Conservation (phyloP, 2,329 filamentous ascomycete species). For the Domatiomyces catenatus region DNA sequence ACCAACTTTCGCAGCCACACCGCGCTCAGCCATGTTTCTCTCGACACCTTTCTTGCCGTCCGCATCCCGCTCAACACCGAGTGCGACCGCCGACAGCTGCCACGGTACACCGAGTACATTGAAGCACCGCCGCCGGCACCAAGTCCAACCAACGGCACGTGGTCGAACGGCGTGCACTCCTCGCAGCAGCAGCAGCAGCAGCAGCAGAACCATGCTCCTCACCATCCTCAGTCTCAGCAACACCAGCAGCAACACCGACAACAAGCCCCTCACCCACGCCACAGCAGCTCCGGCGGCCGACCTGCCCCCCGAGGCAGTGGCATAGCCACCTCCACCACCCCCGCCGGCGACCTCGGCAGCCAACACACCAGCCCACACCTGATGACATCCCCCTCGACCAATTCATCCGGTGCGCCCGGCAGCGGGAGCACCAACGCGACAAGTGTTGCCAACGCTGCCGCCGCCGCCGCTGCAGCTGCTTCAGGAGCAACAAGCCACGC, state of each 20-base stretch:
- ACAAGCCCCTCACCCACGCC: neutral
- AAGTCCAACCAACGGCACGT: slow-evolving; percentile 3
- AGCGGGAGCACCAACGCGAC: slow-evolving; percentile 2
- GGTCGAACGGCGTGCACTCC: slow-evolving; percentile 1
- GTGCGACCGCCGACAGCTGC: slow-evolving; percentile 45
- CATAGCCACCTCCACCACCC: neutral
- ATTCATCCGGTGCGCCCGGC: neutral
- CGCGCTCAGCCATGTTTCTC: slow-evolving; percentile 56
- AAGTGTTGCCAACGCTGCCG: slow-evolving; percentile 3
- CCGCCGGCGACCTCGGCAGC: neutral
- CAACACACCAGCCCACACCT: slow-evolving; percentile 10
- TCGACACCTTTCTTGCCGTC: slow-evolving; percentile 68
- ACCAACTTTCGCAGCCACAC: slow-evolving; percentile 58
- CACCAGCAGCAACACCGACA: neutral
- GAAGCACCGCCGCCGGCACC: slow-evolving; percentile 23
- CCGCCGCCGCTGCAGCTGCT: slow-evolving; percentile 5
- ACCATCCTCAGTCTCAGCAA: neutral
- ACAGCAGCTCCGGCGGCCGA: neutral
- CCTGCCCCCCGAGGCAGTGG: neutral
- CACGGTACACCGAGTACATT: slow-evolving; percentile 46
- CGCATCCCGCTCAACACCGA: slow-evolving; percentile 79
- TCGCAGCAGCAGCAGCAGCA: neutral
- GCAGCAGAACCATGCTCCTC: neutral
- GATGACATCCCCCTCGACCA: slow-evolving; percentile 6
- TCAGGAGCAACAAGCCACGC: neutral